Evolutionary conservation across 192 early-diverging fungal species (phyloP), one percentile per base, ranked within the genome.

Genomic region (Podila clonocystis): DNA sequence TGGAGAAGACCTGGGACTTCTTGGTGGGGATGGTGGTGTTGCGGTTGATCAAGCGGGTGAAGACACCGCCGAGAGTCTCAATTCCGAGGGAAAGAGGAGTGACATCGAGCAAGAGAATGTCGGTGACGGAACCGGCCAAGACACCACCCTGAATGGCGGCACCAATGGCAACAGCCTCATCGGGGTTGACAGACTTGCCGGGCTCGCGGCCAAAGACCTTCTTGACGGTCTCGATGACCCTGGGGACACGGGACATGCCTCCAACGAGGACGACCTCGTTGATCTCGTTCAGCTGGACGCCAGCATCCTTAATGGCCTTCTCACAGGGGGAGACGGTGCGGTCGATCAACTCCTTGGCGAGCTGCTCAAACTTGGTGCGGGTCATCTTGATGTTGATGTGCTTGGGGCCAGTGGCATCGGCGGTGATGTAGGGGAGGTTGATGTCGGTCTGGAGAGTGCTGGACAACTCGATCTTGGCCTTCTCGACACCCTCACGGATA

Each of bases 21-120:
- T 98, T 98, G 87, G 96, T 97, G 48, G 96, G 96, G 72, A 98
- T 96, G 30, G 95, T 97, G 65, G 96, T 97, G 88, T 97, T 97
- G 69, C 95, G 91, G 85, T 87, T 92, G 87, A 98, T 98, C 60
- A 97, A 84, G 50, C 93, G 92, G 63, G 95, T 95, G 83, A 97
- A 96, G 63, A 97, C 94, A 86, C 95, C 95, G 63, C 96, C 96
- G 29, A 96, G 84, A 58, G 95, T 96, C 85, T 97, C 95, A 84
- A 97, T 97, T 86, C 96, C 96, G 62, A 97, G 90, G 15, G 96
- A 96, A 62, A 97, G 87, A 31, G 96, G 95, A 26, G 95, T 97
- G 57, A 97, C 96, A 83, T 97, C 96, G 41, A 97, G 85, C 19
- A 97, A 86, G 45, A 97, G 90, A 45, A 97, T 89, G 82, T 96